phyloP scores from a whole-genome alignment of 2,329 filamentous ascomycete genomes.

The Aspergillus phoenicis region DNA sequence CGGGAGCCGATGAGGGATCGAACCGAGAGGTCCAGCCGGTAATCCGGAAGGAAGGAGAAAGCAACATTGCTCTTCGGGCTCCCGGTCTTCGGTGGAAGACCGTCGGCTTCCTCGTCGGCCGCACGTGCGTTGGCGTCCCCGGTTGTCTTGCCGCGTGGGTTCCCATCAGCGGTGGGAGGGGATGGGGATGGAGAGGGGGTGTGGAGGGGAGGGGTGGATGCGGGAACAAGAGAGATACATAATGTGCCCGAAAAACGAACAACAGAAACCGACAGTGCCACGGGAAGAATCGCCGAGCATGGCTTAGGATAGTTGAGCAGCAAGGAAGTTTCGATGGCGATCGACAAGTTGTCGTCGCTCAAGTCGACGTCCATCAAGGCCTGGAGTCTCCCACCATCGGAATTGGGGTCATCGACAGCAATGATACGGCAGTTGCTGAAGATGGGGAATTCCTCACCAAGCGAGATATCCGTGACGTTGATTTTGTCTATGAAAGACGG shows the following conservation, averaged over 20 bases:
- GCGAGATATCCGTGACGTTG: conserved; percentile 84
- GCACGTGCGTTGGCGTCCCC: conserved; percentile 10
- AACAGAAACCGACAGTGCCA: conserved; percentile 87
- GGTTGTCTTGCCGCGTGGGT: conserved; percentile 15
- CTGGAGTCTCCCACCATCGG: conserved; percentile 76
- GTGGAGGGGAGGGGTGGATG: conserved; percentile 44
- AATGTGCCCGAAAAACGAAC: conserved; percentile 93
- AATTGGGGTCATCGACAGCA: conserved; percentile 64
- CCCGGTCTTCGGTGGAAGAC: conserved; percentile 39
- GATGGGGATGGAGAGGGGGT: conserved; percentile 37
- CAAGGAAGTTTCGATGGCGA: conserved; percentile 91
- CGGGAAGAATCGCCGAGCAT: conserved; percentile 82
- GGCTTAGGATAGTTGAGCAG: conserved; percentile 93
- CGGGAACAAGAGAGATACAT: conserved; percentile 88
- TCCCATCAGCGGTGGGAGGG: conserved; percentile 27
- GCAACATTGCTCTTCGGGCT: conserved; percentile 82
- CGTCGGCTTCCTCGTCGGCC: conserved; percentile 9
- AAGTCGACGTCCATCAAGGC: conserved; percentile 96
- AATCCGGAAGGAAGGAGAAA: conserved; percentile 78
- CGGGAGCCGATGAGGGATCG: conserved; percentile 65
- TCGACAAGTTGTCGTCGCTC: conserved; percentile 85
- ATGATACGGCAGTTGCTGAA: conserved; percentile 98
- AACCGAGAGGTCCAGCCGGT: conserved; percentile 66
- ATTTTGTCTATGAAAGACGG: conserved; percentile 95
- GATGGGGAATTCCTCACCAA: conserved; percentile 97